Percentiles rank a stretch among this genome's conserved stretches.
phyloP scores from a whole-genome alignment of 2,329 filamentous ascomycete species.

The Claviceps purpurea region DNA sequence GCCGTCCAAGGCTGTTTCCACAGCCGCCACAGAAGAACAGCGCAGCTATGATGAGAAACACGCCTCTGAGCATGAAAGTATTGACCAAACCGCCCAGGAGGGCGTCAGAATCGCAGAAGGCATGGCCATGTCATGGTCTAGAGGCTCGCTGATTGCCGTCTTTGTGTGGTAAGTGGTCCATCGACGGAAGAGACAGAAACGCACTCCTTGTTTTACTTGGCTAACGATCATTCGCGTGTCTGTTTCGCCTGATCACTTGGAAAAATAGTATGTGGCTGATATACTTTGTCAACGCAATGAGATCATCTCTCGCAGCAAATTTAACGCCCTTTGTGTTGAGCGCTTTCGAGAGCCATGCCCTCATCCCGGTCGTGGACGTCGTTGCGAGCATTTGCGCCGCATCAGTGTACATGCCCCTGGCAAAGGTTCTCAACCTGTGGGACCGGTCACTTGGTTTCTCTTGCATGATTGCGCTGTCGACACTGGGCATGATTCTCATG shows the following conservation, averaged over 20 bases:
- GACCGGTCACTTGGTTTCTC: constrained; percentile 47
- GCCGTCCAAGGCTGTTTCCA: not conserved
- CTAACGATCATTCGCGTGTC: not conserved
- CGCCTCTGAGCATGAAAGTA: not conserved
- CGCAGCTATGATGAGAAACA: not conserved
- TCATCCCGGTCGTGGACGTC: constrained; percentile 39
- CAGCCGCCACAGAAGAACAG: not conserved
- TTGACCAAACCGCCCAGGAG: not conserved
- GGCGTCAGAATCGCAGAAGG: constrained; percentile 2
- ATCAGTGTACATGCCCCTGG: constrained; percentile 46
- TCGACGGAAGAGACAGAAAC: no score
- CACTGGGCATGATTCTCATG: constrained; percentile 43
- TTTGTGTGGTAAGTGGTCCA: constrained; percentile 1
- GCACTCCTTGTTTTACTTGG: no score
- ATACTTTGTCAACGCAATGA: constrained; percentile 4
- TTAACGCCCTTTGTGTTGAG: constrained; percentile 14
- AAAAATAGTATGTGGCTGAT: constrained; percentile 4
- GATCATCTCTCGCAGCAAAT: constrained; percentile 1
- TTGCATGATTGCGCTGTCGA: constrained; percentile 34
- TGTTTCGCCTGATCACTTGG: not conserved
- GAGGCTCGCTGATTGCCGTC: constrained; percentile 1
- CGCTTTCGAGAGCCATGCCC: constrained; percentile 37
- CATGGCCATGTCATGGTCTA: constrained; percentile 2
- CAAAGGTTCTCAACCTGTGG: constrained; percentile 51
- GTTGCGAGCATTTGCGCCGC: constrained; percentile 41